Evolutionary conservation across 78 protist genomes (phyloP).

Genomic region (Guillardia theta): DNA sequence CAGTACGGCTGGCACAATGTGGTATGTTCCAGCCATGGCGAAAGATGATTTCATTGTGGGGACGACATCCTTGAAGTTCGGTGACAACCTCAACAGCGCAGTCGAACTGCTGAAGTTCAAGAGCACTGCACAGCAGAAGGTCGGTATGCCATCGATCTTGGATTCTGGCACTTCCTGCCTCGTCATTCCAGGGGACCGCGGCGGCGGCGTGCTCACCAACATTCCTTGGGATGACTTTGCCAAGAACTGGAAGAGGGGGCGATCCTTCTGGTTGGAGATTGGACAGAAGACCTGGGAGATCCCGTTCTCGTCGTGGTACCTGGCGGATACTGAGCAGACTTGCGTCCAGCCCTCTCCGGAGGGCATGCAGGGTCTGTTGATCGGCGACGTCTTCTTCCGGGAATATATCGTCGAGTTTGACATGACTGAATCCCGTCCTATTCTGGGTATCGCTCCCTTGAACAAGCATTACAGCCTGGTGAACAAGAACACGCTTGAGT

Average conservation of each 20-base stretch:
- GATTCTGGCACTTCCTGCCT: slow-evolving; percentile 35
- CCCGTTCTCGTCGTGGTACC: slow-evolving; percentile 3
- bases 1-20: not conserved
- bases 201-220: not conserved
- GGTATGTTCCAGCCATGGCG: not conserved
- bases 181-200: slow-evolving; percentile 30
- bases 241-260: not conserved
- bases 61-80: slow-evolving; percentile 32
- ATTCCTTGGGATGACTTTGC: slow-evolving; percentile 8
- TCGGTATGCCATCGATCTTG: not conserved
- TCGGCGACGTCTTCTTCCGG: slow-evolving; percentile 47
- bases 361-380: slow-evolving; percentile 35
- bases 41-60: slow-evolving; percentile 12
- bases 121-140: not conserved
- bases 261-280: not conserved
- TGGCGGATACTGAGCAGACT: not conserved
- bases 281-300: slow-evolving; percentile 10
- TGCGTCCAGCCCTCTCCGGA: slow-evolving; percentile 43
- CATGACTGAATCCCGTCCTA: not conserved
- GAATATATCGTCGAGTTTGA: slow-evolving; percentile 19
- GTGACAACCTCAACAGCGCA: not conserved
- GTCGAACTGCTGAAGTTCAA: slow-evolving; percentile 30
- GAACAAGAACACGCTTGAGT: not conserved
- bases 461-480: slow-evolving; percentile 26
- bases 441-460: slow-evolving; percentile 30